Base-by-base conservation (phyloP, 2,329 filamentous ascomycete species). In the Microdochium bolleyi region DNA sequence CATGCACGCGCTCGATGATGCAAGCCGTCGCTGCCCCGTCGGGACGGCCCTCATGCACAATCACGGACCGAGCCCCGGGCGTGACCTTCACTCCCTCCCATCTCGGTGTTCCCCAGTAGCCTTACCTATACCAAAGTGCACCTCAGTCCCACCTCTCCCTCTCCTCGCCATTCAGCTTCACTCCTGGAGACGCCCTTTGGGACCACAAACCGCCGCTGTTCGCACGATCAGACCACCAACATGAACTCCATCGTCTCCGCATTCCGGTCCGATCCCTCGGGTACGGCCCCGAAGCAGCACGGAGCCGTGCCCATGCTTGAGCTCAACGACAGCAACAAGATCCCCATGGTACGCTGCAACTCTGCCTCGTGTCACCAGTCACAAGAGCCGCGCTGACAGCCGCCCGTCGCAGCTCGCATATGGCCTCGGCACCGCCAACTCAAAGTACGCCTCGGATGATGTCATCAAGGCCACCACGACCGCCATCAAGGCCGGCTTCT, bases 321-420 rank as follows among this genome's bases (percentile, higher is more conserved):
- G 70, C 75, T 92, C 53, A 89, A 88, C 59, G 85, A 92, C 71
- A 87, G 86, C 56, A 80, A 82, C 55, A 78, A 82, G 54, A 88
- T 92, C 51, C 88, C 88, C 11, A 77, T 87, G 74, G 83, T 85
- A 9, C 22, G n/a, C 5, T 5, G 25, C 48, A n/a, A 30, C 51
- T 54, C 10, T 8, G 41, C 32, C 56, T 14, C 53, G n/a, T n/a
- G n/a, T n/a, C n/a, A n/a, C n/a, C n/a, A n/a, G n/a, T n/a, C n/a
- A n/a, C n/a, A 48, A 16, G 25, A 1, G 22, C 14, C 50, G 46
- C 37, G 51, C 22, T 50, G 27, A 50, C 53, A 49, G 48, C 56
- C 49, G 56, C 27, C 27, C 27, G 34, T 25, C 24, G n/a, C 54
- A 87, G 83, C 71, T 91, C 19, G 84, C 76, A 41, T 91, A 88